A percentile compares a stretch with the other conserved stretches of the same genome.
Conservation (phyloP, 177 flowering plant species). For the Vitis hybrid region DNA sequence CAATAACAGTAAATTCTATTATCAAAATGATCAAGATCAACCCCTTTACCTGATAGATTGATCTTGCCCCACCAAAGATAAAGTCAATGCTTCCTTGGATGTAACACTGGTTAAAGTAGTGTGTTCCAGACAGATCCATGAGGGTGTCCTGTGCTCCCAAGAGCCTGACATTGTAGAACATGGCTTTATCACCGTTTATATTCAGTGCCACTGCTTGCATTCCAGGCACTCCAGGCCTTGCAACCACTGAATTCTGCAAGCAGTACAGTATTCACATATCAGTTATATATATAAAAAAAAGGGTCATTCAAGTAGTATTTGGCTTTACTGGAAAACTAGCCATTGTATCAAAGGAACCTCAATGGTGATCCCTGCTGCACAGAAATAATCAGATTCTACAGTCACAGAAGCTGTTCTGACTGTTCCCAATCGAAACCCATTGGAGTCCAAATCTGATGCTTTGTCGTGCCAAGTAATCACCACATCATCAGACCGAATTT, state of each 20-base stretch:
- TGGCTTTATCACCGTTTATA: conserved; percentile 60
- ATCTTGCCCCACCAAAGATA: conserved; percentile 76
- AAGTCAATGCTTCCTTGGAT: conserved; percentile 86
- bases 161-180: conserved; percentile 59
- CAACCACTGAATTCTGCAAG: conserved; percentile 68
- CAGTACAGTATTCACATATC: not conserved
- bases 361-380: conserved; percentile 71
- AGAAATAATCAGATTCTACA: conserved; percentile 70
- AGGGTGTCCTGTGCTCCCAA: conserved; percentile 90
- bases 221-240: conserved; percentile 49
- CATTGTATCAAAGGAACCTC: conserved; percentile 34
- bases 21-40: not conserved
- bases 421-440: conserved; percentile 59
- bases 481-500: conserved; percentile 21
- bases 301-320: not conserved
- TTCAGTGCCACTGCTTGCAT: conserved; percentile 92
- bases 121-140: conserved; percentile 73
- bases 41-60: conserved; percentile 65
- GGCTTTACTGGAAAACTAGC: not conserved
- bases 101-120: conserved; percentile 61
- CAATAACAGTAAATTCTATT: no score
- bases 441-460: conserved; percentile 53
- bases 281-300: not conserved
- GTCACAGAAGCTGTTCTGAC: conserved; percentile 63
- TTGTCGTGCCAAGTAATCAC: conserved; percentile 64